Percentiles rank a stretch among this genome's conserved stretches.
Conservation (phyloP, 345 rosid species). For the Balakata baccata region DNA sequence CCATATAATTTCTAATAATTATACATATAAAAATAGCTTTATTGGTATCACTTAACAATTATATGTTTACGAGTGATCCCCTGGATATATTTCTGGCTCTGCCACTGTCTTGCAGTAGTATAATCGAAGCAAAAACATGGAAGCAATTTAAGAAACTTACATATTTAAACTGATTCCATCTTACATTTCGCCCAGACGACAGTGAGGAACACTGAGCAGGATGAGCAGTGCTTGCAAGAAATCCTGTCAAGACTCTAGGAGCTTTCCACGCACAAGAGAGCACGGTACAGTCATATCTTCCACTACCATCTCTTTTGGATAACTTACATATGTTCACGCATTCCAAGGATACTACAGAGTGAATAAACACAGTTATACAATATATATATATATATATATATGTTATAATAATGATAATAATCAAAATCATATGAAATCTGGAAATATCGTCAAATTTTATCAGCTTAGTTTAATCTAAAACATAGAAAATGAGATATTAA, state of each 20-base stretch:
- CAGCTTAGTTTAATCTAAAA: not conserved
- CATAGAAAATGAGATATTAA: not conserved
- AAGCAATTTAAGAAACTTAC: slow-evolving; percentile 41
- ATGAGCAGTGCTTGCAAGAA: slow-evolving; percentile 78
- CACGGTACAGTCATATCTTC: slow-evolving; percentile 64
- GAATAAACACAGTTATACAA: slow-evolving; percentile 15
- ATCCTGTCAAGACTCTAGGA: slow-evolving; percentile 83
- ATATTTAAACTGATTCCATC: slow-evolving; percentile 39
- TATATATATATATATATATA: too few relatives aligned
- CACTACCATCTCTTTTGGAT: slow-evolving; percentile 65
- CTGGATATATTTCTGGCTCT: too few relatives aligned
- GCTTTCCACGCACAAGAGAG: slow-evolving; percentile 90
- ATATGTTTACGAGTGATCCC: too few relatives aligned
- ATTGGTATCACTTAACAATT: too few relatives aligned
- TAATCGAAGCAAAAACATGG: not conserved
- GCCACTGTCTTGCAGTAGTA: not conserved
- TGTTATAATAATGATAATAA: slow-evolving; percentile 1
- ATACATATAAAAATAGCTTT: too few relatives aligned
- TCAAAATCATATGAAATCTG: not conserved
- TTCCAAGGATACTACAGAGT: slow-evolving; percentile 68
- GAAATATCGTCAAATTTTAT: not conserved
- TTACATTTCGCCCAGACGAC: slow-evolving; percentile 33
- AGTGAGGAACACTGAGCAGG: slow-evolving; percentile 47
- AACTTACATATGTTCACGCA: slow-evolving; percentile 76
- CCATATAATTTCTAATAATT: too few relatives aligned